These are phyloP conservation scores for Schizosaccharomyces lindneri DNA, from an alignment of 805 yeast species.

Conservation along the genomic window DNA sequence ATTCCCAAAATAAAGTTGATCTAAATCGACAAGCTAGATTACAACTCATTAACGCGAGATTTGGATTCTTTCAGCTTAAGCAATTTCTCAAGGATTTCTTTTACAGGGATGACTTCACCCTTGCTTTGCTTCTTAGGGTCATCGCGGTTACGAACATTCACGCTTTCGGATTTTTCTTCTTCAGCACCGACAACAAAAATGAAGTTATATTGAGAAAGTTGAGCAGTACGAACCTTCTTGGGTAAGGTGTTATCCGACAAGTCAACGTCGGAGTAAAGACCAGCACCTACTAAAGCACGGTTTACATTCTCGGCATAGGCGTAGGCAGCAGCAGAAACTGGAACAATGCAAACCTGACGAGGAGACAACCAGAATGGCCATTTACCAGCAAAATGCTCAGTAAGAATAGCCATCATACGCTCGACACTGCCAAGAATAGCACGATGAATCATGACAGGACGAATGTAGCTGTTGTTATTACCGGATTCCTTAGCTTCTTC, in stretches of 20 bases:
- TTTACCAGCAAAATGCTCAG: constrained; percentile 94
- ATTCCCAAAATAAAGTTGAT: too few relatives aligned
- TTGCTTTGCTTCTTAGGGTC: constrained; percentile 16
- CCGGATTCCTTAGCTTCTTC: constrained; percentile 14
- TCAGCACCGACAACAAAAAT: constrained; percentile 93
- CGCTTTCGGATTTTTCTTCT: constrained; percentile 55
- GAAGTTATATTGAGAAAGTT: constrained; percentile 79
- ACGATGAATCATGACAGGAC: constrained; percentile 98
- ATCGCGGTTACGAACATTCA: constrained; percentile 92
- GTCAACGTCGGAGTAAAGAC: constrained; percentile 83
- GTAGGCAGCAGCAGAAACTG: constrained; percentile 82
- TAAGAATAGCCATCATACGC: constrained; percentile 95
- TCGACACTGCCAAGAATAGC: constrained; percentile 96
- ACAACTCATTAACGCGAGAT: constrained; percentile 13
- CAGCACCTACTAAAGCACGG: constrained; percentile 31
- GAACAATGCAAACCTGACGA: constrained; percentile 85
- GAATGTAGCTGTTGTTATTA: constrained; percentile 22
- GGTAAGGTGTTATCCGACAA: constrained; percentile 85
- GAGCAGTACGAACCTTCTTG: constrained; percentile 95
- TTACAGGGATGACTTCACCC: constrained; percentile 23
- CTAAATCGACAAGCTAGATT: not conserved
- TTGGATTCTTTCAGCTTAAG: constrained; percentile 40
- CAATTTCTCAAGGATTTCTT: constrained; percentile 47
- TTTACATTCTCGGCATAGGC: constrained; percentile 73
- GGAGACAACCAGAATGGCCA: constrained; percentile 99